Percentiles rank a stretch among this genome's conserved stretches.
Evolutionary conservation across 1,284 basidiomycete species (phyloP).

Genomic region (Phaffia rhodozyma): DNA sequence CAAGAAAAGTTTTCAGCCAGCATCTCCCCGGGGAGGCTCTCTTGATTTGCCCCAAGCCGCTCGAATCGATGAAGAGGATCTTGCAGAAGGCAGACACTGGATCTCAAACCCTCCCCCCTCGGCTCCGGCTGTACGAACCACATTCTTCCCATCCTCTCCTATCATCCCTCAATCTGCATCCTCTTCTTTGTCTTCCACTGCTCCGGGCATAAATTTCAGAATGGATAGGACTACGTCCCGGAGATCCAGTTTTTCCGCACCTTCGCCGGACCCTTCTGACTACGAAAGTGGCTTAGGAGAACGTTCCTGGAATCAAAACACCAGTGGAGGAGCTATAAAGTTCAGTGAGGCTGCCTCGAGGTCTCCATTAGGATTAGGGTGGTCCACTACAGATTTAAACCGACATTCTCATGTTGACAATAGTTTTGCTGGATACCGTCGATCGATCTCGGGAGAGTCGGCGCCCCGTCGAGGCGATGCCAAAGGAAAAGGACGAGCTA

Average conservation of each 20-base stretch:
- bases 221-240: too few relatives aligned
- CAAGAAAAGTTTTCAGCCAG: too few relatives aligned
- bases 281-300: background rate
- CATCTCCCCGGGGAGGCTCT: background rate
- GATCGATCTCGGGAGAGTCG: background rate
- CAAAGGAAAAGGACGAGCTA: background rate
- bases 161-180: background rate
- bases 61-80: background rate
- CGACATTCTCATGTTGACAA: background rate
- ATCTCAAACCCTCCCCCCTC: constrained; percentile 1
- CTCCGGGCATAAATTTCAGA: background rate
- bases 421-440: background rate
- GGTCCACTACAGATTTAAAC: background rate
- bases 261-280: constrained; percentile 3
- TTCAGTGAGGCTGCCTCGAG: background rate
- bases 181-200: background rate
- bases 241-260: background rate
- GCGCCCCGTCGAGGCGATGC: background rate
- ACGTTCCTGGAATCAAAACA: background rate
- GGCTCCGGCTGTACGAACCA: background rate
- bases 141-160: constrained; percentile 1
- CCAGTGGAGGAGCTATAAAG: background rate
- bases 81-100: background rate
- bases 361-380: constrained; percentile 4
- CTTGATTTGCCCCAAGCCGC: background rate